These are phyloP conservation scores for Spiraea crenata DNA, from an alignment of 331 rosid genomes.

Conservation along the genomic window DNA sequence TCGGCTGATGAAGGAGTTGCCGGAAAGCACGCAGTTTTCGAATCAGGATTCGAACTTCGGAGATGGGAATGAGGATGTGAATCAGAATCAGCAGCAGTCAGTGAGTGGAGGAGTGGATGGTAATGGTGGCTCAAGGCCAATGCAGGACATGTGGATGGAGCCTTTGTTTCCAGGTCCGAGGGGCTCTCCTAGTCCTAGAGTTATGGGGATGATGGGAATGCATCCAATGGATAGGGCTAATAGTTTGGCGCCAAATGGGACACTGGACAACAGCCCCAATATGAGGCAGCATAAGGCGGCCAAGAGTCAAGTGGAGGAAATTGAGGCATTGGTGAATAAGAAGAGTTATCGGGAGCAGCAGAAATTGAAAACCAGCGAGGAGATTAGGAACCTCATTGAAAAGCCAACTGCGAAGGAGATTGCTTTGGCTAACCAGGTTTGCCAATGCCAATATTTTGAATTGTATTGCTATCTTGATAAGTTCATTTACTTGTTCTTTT, in stretches of 20 bases:
- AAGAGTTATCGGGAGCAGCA: conserved; percentile 79
- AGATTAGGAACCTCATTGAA: conserved; percentile 91
- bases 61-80: conserved; percentile 44
- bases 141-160: conserved; percentile 74
- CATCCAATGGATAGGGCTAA: conserved; percentile 60
- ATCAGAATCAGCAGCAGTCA: conserved; percentile 49
- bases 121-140: conserved; percentile 53
- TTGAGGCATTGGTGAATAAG: conserved; percentile 85
- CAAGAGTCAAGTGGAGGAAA: conserved; percentile 71
- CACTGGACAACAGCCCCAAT: conserved; percentile 40
- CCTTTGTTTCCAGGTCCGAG: conserved; percentile 63
- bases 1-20: conserved; percentile 76
- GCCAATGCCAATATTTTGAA: neutral
- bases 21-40: conserved; percentile 56
- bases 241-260: conserved; percentile 53
- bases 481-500: neutral
- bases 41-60: conserved; percentile 45
- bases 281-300: conserved; percentile 45
- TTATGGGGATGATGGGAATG: conserved; percentile 62
- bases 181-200: conserved; percentile 63
- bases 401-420: conserved; percentile 94
- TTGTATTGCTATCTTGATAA: conserved; percentile 1
- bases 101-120: conserved; percentile 29
- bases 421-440: conserved; percentile 89
- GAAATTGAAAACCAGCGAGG: conserved; percentile 88